A percentile compares a stretch with the other conserved stretches of the same genome.
Evolutionary conservation across 2,329 filamentous ascomycete species (phyloP).

Genomic region (Sarocladium strictum): DNA sequence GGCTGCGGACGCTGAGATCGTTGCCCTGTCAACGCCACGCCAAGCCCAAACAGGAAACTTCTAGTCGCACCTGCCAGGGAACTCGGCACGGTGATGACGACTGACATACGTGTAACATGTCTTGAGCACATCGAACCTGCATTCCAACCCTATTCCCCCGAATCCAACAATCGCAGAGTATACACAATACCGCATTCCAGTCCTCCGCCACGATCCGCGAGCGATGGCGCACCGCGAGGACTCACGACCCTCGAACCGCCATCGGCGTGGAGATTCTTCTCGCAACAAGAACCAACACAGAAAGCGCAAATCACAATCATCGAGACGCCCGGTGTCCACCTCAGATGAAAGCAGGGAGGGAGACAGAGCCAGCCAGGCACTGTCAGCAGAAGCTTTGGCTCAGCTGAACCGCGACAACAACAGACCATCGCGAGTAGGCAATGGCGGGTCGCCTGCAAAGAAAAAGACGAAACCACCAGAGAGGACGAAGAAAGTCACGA

Average conservation of each 20-base stretch:
- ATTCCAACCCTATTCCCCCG: background rate
- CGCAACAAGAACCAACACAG: conserved; percentile 1
- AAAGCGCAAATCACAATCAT: conserved; percentile 5
- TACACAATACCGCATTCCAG: conserved; percentile 1
- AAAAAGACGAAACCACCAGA: conserved; percentile 14
- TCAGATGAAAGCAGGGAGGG: conserved; percentile 5
- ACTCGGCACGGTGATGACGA: background rate
- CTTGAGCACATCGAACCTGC: background rate
- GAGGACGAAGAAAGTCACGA: conserved; percentile 18
- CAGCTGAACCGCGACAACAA: conserved; percentile 6
- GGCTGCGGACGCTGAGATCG: background rate
- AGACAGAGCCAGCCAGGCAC: background rate
- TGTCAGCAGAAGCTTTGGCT: conserved; percentile 4
- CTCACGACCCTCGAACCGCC: conserved; percentile 6
- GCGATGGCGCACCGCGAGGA: conserved; percentile 2
- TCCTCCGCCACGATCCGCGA: background rate
- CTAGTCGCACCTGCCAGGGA: background rate
- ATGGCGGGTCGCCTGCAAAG: background rate
- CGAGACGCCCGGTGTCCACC: background rate
- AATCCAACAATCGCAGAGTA: background rate
- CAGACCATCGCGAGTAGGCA: background rate
- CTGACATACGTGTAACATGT: background rate
- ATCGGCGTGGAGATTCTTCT: background rate
- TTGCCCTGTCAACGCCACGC: conserved; percentile 1
- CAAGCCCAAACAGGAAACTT: conserved; percentile 4